phyloP scores from a whole-genome alignment of 73 alveolate species.

The Effrenium voratum region DNA sequence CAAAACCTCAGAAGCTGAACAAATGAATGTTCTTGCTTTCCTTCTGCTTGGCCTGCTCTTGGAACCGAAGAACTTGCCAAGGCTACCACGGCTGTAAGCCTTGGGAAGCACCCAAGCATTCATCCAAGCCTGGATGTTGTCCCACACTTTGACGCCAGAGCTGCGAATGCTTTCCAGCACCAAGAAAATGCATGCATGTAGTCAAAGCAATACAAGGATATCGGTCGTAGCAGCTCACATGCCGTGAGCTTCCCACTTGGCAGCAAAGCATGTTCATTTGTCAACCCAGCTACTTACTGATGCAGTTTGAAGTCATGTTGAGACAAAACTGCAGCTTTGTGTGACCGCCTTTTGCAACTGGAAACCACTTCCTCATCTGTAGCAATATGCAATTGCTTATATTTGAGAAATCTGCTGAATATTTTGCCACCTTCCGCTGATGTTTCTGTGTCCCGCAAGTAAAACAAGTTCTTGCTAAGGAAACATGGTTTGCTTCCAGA shows the following conservation, averaged over 20 bases:
- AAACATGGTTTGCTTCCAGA: conserved; percentile 10
- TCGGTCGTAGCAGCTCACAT: neutral
- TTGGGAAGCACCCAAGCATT: neutral
- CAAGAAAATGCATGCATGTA: conserved; percentile 3
- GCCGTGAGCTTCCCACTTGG: neutral
- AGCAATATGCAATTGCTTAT: neutral
- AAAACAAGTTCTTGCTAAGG: conserved; percentile 12
- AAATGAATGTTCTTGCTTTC: neutral
- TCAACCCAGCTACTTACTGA: conserved; percentile 64
- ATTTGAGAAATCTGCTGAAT: neutral
- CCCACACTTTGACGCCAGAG: conserved; percentile 16
- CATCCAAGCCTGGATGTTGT: neutral
- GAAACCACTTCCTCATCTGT: neutral
- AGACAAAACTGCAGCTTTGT: neutral
- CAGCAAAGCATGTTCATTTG: neutral
- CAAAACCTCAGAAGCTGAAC: neutral
- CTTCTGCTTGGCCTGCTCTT: neutral
- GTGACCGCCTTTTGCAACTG: neutral
- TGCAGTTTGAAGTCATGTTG: neutral
- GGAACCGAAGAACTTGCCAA: neutral
- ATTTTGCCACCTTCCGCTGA: neutral
- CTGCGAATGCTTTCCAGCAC: conserved; percentile 13
- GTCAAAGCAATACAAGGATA: conserved; percentile 11
- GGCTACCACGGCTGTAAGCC: too few relatives aligned
- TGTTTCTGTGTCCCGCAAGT: neutral